Base-by-base conservation (phyloP, 441 rosid species). In the Croton setiger region DNA sequence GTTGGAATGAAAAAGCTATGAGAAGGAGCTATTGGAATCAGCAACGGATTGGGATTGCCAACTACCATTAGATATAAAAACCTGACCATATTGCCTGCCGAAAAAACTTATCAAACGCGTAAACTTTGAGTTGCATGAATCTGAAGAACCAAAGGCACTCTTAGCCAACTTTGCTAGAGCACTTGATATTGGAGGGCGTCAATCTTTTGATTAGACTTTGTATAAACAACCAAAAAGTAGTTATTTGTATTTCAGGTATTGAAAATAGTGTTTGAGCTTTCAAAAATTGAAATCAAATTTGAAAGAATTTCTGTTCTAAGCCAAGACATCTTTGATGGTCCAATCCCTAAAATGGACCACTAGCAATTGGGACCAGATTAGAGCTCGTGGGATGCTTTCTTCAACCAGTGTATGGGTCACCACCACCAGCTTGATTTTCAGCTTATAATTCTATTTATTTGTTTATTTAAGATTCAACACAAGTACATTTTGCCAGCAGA, bases 401-500 rank as follows among this genome's bases (percentile, higher is more conserved):
- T 35, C 31, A 47, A 2, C 31, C 41, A 17, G 44, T 3, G 39
- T 58, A 69, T 49, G 49, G 72, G 33, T 27, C 47, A 52, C 57
- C 60, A 36, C 60, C 35, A 18, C 20, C 48, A 52, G 31, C 33
- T 5, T 18, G 20, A 65, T 39, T 36, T 52, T 39, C 60, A 37
- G 21, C 60, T 2, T 35, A 66, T 18, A 13, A 27, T 27, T 27
- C 31, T 27, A 27, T 27, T 27, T 27, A 27, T 27, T 12, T 8
- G 47, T 5, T 5, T 18, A 49, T 33, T 3, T 18, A 18, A 65
- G 45, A 13, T 47, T 65, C 10, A 27, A 27, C 31, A 27, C 21
- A 53, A 14, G 37, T 37, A 52, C 69, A 53, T 53, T 44, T 52
- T 53, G 69, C 36, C 43, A 37, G 51, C 69, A 66, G 36, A 20